Percentiles rank a stretch among this genome's conserved stretches.
Evolutionary conservation across 208 protist species (phyloP).

Genomic region (Cochliopodium minus): DNA sequence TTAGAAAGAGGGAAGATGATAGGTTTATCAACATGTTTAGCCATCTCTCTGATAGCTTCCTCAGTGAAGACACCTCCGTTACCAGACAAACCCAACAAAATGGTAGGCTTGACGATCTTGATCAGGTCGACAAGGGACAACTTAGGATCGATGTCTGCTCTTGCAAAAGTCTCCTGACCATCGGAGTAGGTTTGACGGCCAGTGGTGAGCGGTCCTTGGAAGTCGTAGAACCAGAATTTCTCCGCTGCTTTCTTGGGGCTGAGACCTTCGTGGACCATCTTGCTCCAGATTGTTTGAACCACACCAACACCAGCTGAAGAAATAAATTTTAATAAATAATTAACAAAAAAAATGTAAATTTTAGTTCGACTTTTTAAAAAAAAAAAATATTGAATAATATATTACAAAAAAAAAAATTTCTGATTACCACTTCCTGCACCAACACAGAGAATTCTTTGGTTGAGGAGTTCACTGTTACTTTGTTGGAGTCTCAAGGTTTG

Average conservation of each 20-base stretch:
- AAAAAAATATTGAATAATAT: too few relatives aligned
- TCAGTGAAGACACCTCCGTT: slow-evolving; percentile 72
- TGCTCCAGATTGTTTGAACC: slow-evolving; percentile 56
- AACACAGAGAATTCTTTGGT: slow-evolving; percentile 32
- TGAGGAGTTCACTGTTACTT: too few relatives aligned
- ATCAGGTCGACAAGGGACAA: slow-evolving; percentile 42
- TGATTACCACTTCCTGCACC: too few relatives aligned
- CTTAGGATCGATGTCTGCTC: slow-evolving; percentile 47
- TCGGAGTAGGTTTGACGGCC: slow-evolving; percentile 54
- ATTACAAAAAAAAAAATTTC: not conserved
- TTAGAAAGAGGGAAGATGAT: slow-evolving; percentile 90
- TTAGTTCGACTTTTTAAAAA: too few relatives aligned
- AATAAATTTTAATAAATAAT: too few relatives aligned
- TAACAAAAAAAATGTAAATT: too few relatives aligned
- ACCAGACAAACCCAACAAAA: slow-evolving; percentile 73
- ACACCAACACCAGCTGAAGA: slow-evolving; percentile 76
- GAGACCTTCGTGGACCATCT: slow-evolving; percentile 36
- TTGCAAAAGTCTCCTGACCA: slow-evolving; percentile 52
- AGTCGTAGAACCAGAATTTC: slow-evolving; percentile 70
- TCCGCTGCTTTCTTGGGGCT: slow-evolving; percentile 48
- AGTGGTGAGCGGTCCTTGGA: slow-evolving; percentile 59
- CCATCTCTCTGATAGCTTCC: slow-evolving; percentile 57
- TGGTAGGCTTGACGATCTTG: slow-evolving; percentile 72
- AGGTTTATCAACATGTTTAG: slow-evolving; percentile 49
- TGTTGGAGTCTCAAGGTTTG: not conserved